Evolutionary conservation across 371 early-diverging fungal genomes (phyloP).

Genomic region (Capillidium rhysosporum): DNA sequence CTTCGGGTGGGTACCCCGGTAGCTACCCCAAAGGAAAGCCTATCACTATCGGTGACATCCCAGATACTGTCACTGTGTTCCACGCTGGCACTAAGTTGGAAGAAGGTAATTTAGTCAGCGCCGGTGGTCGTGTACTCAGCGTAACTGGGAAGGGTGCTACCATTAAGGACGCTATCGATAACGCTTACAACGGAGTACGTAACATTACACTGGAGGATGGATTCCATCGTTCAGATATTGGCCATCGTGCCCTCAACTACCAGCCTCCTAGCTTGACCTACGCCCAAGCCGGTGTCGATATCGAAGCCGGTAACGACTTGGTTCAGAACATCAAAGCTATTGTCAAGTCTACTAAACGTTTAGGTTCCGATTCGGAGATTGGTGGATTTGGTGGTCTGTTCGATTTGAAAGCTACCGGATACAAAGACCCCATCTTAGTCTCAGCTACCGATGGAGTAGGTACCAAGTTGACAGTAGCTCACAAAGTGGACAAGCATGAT

Average conservation of each 20-base stretch:
- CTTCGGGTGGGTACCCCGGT: slow-evolving; percentile 86
- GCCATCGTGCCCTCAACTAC: slow-evolving; percentile 33
- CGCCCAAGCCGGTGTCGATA: slow-evolving; percentile 86
- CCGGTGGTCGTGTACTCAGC: slow-evolving; percentile 88
- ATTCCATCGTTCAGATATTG: slow-evolving; percentile 83
- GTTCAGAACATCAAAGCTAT: slow-evolving; percentile 88
- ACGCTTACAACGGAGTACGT: slow-evolving; percentile 46
- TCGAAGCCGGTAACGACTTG: slow-evolving; percentile 85
- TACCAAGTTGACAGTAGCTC: slow-evolving; percentile 93
- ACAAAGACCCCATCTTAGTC: slow-evolving; percentile 75
- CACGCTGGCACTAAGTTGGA: slow-evolving; percentile 73
- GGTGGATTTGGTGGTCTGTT: slow-evolving; percentile 97
- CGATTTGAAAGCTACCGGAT: slow-evolving; percentile 83
- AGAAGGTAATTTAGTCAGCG: slow-evolving; percentile 43
- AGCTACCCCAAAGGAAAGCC: slow-evolving; percentile 57
- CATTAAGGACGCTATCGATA: slow-evolving; percentile 49
- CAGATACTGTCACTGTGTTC: slow-evolving; percentile 49
- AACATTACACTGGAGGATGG: slow-evolving; percentile 61
- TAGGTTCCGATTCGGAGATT: slow-evolving; percentile 87
- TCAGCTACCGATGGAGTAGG: slow-evolving; percentile 97
- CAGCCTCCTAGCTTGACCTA: slow-evolving; percentile 40
- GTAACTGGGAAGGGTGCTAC: slow-evolving; percentile 62
- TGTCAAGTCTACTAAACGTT: slow-evolving; percentile 73
- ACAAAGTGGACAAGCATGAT: slow-evolving; percentile 58
- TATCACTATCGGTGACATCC: slow-evolving; percentile 35